Base-by-base conservation (phyloP, 345 rosid genomes). In the Eucalyptus leucophloia region DNA sequence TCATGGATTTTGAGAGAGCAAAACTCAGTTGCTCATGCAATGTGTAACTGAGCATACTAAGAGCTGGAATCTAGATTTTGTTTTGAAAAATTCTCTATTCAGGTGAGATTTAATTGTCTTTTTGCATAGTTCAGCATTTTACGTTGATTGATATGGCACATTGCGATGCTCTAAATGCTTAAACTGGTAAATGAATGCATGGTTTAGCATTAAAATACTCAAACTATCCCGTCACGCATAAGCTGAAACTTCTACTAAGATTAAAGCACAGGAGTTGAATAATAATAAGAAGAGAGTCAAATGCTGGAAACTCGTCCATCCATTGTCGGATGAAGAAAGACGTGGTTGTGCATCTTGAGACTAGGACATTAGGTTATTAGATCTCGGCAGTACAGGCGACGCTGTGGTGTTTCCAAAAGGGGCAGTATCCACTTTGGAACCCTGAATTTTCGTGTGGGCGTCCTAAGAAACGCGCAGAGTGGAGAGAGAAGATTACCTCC, bases 401-500 rank as follows among this genome's bases (percentile, higher is more conserved):
- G 51, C 28, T 19, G 3, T n/a, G 67, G 65, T 50, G 67, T 50
- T 34, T 87, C 40, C 16, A 54, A 87, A 3, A 51, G 82, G 65
- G 60, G 30, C 54, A 49, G 44, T 49, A 49, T 49, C 40, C 40
- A 49, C 51, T 72, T 72, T 49, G 44, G 18, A 67, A 88, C 37
- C 12, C 24, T 32, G 37, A 77, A 77, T 18, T n/a, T n/a, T 30
- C 60, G 49, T 4, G 24, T 34, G 10, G 85, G 34, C 82, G 40
- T 87, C 53, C 49, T 26, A n/a, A 87, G 56, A 51, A 90, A 44
- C 80, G 23, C 85, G 24, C 85, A 23, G 42, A 81, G 44, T 47
- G 42, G 47, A 56, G 53, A 17, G 87, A 86, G 53, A 62, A 56
- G 72, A 92, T 86, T 89, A 95, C 99, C 98, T 97, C 99, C 90